Percentiles rank a stretch among this genome's conserved stretches.
These are phyloP conservation scores for Atalantia buxifolia DNA, from an alignment of 345 rosid genomes.

Conservation along the genomic window DNA sequence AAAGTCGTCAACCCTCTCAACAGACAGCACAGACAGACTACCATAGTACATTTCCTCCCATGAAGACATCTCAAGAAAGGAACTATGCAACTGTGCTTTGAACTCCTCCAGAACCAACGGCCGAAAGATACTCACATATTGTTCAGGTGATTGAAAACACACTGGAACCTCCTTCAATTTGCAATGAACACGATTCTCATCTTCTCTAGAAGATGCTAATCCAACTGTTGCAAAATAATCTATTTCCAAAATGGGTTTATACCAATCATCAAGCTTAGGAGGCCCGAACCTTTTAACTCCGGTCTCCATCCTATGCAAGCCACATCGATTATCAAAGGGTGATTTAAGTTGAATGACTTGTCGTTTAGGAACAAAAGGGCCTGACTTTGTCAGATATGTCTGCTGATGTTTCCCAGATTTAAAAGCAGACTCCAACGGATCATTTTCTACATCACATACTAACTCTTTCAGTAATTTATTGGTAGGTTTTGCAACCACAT, in stretches of 20 bases:
- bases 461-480: slow-evolving; percentile 47
- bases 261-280: slow-evolving; percentile 93
- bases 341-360: slow-evolving; percentile 89
- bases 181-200: slow-evolving; percentile 34
- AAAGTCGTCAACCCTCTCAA: slow-evolving; percentile 94
- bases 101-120: slow-evolving; percentile 97
- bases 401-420: slow-evolving; percentile 43
- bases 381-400: slow-evolving; percentile 39
- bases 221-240: slow-evolving; percentile 81
- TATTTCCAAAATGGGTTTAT: slow-evolving; percentile 76
- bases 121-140: slow-evolving; percentile 76
- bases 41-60: slow-evolving; percentile 79
- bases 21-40: slow-evolving; percentile 70
- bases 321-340: slow-evolving; percentile 50
- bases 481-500: slow-evolving; percentile 31
- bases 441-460: slow-evolving; percentile 38
- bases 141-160: slow-evolving; percentile 76
- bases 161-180: slow-evolving; percentile 82
- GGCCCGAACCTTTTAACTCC: slow-evolving; percentile 78
- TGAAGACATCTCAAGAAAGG: slow-evolving; percentile 79
- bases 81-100: slow-evolving; percentile 85
- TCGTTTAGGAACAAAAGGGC: slow-evolving; percentile 64
- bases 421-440: slow-evolving; percentile 46
- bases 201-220: slow-evolving; percentile 42
- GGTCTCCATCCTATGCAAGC: slow-evolving; percentile 51